Base-by-base conservation (phyloP, 2,329 filamentous ascomycete species). In the Daldinia eschscholtzii region DNA sequence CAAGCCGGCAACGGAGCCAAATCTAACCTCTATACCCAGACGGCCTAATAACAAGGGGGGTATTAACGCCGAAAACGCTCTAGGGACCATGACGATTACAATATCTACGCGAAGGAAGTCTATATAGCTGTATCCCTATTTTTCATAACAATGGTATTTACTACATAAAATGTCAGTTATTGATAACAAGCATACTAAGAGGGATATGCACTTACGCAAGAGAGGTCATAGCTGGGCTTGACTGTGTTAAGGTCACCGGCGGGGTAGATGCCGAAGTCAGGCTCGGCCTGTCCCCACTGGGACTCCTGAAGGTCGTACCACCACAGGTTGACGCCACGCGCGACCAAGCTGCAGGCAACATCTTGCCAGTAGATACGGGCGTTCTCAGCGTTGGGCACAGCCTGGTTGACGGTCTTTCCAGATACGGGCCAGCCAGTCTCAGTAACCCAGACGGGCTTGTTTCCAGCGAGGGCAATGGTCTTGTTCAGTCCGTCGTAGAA, bases 391-490 rank as follows among this genome's bases (percentile, higher is more conserved):
- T 76, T 83, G 33, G 87, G 75, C 18, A 86, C 81, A 57, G 85
- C 85, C 63, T 79, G 71, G 60, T 81, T 82, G 64, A 79, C 77
- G 35, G 79, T 82, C 20, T 80, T 73, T 33, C 87, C 87, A 20
- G 76, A 74, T n/a, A 83, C 81, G 41, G 87, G 87, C 86, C 86
- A 89, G 62, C 86, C 87, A 20, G 85, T 87, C 80, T 88, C 86
- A 7, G 84, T 86, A 46, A 87, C 77, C 76, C 81, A 84, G 61
- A 86, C 81, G 63, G 78, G 80, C 74, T 82, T 81, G 65, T 78
- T 78, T 13, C 75, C 74, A 66, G 83, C 80, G n/a, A 81, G 83
- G 35, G 79, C 80, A 50, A 78, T 56, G 6, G 79, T 79, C 72
- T 79, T 76, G 69, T 77, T 73, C 66, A 74, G 74, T 5, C 76